Evolutionary conservation across 1,139 yeast species (phyloP).

Genomic region (Lodderomyces theae): DNA sequence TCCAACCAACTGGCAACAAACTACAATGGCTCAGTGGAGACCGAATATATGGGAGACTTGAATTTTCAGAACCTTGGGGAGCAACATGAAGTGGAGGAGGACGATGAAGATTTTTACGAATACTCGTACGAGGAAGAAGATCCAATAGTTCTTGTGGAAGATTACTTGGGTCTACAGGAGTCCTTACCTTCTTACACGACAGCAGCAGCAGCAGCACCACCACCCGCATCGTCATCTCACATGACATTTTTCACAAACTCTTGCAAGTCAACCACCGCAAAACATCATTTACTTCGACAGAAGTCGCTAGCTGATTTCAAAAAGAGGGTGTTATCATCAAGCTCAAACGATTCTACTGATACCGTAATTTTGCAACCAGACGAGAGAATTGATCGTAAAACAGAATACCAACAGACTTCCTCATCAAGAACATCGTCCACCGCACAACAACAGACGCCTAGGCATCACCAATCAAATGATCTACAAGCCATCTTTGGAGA

Average conservation of each 20-base stretch:
- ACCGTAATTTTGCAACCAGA: neutral
- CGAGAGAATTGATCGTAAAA: neutral
- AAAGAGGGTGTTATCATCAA: slow-evolving; percentile 18
- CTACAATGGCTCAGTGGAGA: slow-evolving; percentile 7
- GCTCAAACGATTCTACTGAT: neutral
- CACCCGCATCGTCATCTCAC: neutral
- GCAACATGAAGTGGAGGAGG: slow-evolving; percentile 11
- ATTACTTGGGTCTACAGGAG: slow-evolving; percentile 32
- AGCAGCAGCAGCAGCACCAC: too few species aligned
- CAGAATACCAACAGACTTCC: neutral
- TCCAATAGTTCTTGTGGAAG: slow-evolving; percentile 53
- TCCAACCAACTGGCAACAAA: neutral
- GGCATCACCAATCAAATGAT: slow-evolving; percentile 20
- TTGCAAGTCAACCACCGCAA: slow-evolving; percentile 1
- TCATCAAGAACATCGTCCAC: neutral
- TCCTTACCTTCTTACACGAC: neutral
- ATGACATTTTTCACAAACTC: too few species aligned
- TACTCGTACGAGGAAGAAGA: slow-evolving; percentile 28
- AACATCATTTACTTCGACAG: slow-evolving; percentile 23
- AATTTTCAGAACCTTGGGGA: slow-evolving; percentile 3
- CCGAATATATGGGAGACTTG: neutral
- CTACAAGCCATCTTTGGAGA: slow-evolving; percentile 42
- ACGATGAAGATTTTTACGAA: slow-evolving; percentile 7
- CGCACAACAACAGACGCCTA: neutral
- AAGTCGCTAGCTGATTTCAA: slow-evolving; percentile 42